Evolutionary conservation across 2,329 filamentous ascomycete genomes (phyloP).

Genomic region (Penicillium sclerotigenum): DNA sequence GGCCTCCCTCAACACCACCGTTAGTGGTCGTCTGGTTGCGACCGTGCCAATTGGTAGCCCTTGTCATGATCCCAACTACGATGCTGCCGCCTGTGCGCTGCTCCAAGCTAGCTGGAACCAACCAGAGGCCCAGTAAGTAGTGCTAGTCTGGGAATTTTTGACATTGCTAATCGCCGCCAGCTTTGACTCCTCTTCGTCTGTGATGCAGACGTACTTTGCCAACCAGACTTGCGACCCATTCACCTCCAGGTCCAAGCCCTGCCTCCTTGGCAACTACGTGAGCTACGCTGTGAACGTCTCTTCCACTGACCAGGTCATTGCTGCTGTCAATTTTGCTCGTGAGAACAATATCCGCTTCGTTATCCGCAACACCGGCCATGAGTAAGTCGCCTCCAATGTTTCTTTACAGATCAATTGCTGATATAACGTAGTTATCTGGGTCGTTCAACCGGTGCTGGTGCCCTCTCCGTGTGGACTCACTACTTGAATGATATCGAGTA

Average conservation of each 20-base stretch:
- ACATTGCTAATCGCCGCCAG: slow-evolving; percentile 7
- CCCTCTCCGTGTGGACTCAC: slow-evolving; percentile 35
- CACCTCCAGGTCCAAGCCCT: slow-evolving; percentile 20
- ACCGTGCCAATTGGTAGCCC: slow-evolving; percentile 40
- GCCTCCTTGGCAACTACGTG: slow-evolving; percentile 31
- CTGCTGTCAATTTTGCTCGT: slow-evolving; percentile 43
- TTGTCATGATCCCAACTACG: slow-evolving; percentile 34
- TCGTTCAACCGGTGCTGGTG: slow-evolving; percentile 59
- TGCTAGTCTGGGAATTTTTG: not conserved
- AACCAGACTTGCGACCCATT: slow-evolving; percentile 36
- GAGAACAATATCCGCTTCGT: slow-evolving; percentile 53
- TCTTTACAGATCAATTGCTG: not conserved
- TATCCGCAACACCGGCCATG: slow-evolving; percentile 44
- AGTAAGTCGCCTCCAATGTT: slow-evolving; percentile 20
- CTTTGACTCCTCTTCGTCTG: slow-evolving; percentile 29
- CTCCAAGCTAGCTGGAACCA: slow-evolving; percentile 26
- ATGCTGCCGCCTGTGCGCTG: slow-evolving; percentile 18
- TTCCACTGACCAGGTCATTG: slow-evolving; percentile 28
- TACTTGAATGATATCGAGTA: slow-evolving; percentile 30
- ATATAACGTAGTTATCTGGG: slow-evolving; percentile 41
- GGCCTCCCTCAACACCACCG: slow-evolving; percentile 36
- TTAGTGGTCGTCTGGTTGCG: slow-evolving; percentile 37
- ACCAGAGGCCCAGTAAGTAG: slow-evolving; percentile 28
- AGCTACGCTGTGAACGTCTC: slow-evolving; percentile 37
- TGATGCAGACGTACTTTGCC: slow-evolving; percentile 34